Percentiles rank a stretch among this genome's conserved stretches.
These are phyloP conservation scores for Tagetes patula DNA, from an alignment of 129 eudicot genomes.

Conservation along the genomic window DNA sequence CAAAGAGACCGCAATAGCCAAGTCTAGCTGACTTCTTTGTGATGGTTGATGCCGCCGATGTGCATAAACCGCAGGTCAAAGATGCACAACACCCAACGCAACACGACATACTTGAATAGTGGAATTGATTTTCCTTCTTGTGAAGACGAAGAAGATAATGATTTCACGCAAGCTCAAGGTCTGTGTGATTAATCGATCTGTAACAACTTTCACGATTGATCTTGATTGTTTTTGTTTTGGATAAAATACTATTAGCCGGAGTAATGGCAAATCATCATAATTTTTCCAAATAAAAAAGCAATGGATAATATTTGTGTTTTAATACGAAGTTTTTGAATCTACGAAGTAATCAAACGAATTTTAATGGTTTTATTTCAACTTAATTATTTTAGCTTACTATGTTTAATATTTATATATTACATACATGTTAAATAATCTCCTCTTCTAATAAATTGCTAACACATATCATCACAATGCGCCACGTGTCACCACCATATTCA, in stretches of 20 bases:
- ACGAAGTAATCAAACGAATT: no score
- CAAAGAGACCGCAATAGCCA: slow-evolving; percentile 88
- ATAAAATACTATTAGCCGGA: not conserved
- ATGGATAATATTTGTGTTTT: no score
- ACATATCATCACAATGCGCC: no score
- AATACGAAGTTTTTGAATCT: no score
- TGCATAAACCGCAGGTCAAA: slow-evolving; percentile 86
- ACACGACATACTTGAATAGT: slow-evolving; percentile 61
- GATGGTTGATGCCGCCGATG: slow-evolving; percentile 90
- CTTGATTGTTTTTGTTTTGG: not conserved
- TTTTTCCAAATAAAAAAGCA: no score
- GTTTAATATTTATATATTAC: no score
- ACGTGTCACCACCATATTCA: no score
- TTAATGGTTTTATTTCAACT: no score
- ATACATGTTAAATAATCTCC: no score
- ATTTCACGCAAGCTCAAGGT: not conserved
- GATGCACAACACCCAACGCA: slow-evolving; percentile 82
- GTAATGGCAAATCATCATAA: not conserved
- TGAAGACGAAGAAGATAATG: not conserved
- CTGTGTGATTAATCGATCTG: slow-evolving; percentile 21
- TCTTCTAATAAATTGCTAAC: no score
- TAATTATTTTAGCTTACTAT: no score
- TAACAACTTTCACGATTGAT: not conserved
- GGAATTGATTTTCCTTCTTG: not conserved
- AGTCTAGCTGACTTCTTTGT: slow-evolving; percentile 77